These are phyloP conservation scores for Diaporthe sp. DNA, from an alignment of 2,329 filamentous ascomycete species.

Conservation along the genomic window DNA sequence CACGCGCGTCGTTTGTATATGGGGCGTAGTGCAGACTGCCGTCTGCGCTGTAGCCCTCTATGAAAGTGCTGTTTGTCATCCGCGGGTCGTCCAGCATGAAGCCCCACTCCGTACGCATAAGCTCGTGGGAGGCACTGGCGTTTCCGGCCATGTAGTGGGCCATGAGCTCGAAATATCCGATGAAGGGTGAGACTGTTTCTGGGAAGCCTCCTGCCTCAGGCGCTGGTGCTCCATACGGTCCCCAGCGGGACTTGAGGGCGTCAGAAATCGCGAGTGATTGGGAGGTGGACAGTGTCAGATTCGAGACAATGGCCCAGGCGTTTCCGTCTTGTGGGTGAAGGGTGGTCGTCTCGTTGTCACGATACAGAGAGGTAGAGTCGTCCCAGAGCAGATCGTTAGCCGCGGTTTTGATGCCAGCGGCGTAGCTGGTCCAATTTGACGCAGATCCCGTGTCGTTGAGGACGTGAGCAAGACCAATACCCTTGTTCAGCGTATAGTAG, in stretches of 20 bases:
- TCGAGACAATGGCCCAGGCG: conserved; percentile 27
- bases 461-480: conserved; percentile 56
- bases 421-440: not conserved
- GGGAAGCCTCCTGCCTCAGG: conserved; percentile 43
- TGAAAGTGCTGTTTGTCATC: conserved; percentile 64
- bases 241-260: conserved; percentile 37
- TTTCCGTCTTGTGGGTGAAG: conserved; percentile 37
- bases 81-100: conserved; percentile 65
- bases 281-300: not conserved
- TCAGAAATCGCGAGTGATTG: conserved; percentile 25
- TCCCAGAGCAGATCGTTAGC: conserved; percentile 32
- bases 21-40: conserved; percentile 60
- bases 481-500: conserved; percentile 61
- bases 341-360: conserved; percentile 37
- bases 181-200: conserved; percentile 49
- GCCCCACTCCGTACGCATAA: conserved; percentile 49
- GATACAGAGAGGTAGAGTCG: conserved; percentile 32
- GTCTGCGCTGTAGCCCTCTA: conserved; percentile 59
- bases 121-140: conserved; percentile 40
- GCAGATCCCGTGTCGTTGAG: conserved; percentile 47
- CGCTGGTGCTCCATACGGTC: conserved; percentile 36
- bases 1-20: conserved; percentile 53
- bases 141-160: conserved; percentile 43
- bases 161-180: conserved; percentile 46
- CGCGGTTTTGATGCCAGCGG: conserved; percentile 23